Conservation (phyloP, 352 stramenopile genomes). For the Aphanomyces euteiches region DNA sequence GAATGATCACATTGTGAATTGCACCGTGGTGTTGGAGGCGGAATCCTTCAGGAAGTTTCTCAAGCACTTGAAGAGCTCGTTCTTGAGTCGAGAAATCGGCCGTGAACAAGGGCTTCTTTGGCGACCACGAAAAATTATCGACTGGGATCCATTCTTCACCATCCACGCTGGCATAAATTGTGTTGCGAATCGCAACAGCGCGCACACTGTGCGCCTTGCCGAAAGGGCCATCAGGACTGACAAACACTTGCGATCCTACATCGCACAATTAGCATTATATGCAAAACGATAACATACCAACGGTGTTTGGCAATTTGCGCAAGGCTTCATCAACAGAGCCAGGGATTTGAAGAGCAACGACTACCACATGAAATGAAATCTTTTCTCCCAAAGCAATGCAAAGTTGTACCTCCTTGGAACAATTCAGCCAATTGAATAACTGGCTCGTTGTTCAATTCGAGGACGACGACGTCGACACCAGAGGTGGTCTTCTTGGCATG, state of each 20-base stretch:
- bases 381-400: not conserved
- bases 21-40: constrained; percentile 81
- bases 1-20: constrained; percentile 85
- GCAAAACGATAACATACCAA: not conserved
- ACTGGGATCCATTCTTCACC: constrained; percentile 54
- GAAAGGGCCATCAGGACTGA: constrained; percentile 59
- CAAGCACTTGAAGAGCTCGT: constrained; percentile 62
- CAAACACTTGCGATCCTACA: constrained; percentile 44
- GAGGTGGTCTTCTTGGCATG: not conserved
- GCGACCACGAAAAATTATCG: constrained; percentile 50
- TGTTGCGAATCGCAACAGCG: not conserved
- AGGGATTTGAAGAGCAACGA: constrained; percentile 1
- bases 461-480: not conserved
- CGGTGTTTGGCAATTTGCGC: not conserved
- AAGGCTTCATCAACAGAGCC: not conserved
- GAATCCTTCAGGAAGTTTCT: constrained; percentile 63
- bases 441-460: not conserved
- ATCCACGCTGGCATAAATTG: not conserved
- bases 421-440: not conserved
- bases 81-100: constrained; percentile 31
- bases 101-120: constrained; percentile 59
- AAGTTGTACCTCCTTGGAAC: constrained; percentile 10
- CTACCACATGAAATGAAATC: not conserved
- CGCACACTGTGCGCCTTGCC: constrained; percentile 34
- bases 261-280: constrained; percentile 21